phyloP scores from a whole-genome alignment of 805 yeast genomes.

The Saccharomyces kudriavzevii region DNA sequence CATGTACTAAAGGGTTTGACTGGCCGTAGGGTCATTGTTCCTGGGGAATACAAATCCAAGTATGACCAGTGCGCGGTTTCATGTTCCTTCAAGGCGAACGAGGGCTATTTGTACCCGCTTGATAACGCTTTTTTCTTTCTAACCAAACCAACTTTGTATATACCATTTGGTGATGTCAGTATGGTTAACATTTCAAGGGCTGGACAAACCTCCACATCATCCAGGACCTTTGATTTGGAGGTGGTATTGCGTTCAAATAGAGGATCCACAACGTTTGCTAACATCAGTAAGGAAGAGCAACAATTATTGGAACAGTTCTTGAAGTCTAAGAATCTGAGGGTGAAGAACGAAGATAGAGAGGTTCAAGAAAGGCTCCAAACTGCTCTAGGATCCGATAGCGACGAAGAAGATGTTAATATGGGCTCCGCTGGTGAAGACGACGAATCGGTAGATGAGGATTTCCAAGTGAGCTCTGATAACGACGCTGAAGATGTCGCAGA shows the following conservation, averaged over 20 bases:
- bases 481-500: conserved; percentile 68
- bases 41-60: conserved; percentile 72
- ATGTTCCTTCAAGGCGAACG: conserved; percentile 90
- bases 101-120: conserved; percentile 87
- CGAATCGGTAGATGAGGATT: conserved; percentile 82
- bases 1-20: conserved; percentile 87
- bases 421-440: conserved; percentile 76
- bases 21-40: conserved; percentile 74
- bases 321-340: conserved; percentile 65
- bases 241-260: conserved; percentile 57
- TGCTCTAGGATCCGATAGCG: conserved; percentile 57
- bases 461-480: conserved; percentile 41
- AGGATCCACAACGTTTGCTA: conserved; percentile 76
- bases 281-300: conserved; percentile 86
- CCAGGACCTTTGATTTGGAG: conserved; percentile 90
- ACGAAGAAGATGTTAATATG: conserved; percentile 41
- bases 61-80: conserved; percentile 78
- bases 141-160: conserved; percentile 88
- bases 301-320: conserved; percentile 66
- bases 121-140: conserved; percentile 86
- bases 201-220: conserved; percentile 64
- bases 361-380: conserved; percentile 75
- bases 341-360: conserved; percentile 82
- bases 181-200: conserved; percentile 80
- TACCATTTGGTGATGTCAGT: conserved; percentile 76